Evolutionary conservation across 129 eudicot genomes (phyloP), one percentile per base, ranked within the genome.

Genomic region (Logfia minima): DNA sequence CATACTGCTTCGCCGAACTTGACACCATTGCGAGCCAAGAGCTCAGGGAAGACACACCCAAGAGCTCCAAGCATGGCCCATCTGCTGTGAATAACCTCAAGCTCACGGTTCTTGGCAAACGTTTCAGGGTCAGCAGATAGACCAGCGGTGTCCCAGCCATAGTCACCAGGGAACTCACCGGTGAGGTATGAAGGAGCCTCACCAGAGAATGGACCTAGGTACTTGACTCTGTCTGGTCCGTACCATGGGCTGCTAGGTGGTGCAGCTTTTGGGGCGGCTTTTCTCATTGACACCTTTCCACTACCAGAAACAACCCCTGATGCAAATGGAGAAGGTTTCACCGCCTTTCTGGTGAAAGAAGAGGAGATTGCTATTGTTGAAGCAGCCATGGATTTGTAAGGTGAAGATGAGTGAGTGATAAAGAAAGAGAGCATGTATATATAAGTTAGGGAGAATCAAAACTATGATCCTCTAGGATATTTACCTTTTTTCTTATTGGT

Each of bases 121-220:
- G 81, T 77, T 23, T 77, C 75, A 21, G 81, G 81, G 68, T 77
- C 81, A 0, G 75, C 75, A 0, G 75, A 77, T 4, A 67, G 81
- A 17, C 75, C 75, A 13, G 81, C 75, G 14, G 81, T 77, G 68
- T 77, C 81, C 81, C 75, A 77, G 11, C 81, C 75, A 2, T 67
- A 77, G 65, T 77, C 81, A 10, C 81, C 75, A 0, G 75, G 81
- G 68, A 77, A 77, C 37, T 77, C 81, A 60, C 63, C 63, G 26
- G 63, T 56, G 22, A 56, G 63, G 8, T 56, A 56, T 5, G 63
- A 56, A 56, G 61, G 24, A 17, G 63, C 9, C 63, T 56, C 63
- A 19, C 63, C 63, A 56, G 63, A 56, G 63, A 56, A 56, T 6
- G 78, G 78, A 5, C 78, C 78, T 11, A 74, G 69, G 70, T 74